Evolutionary conservation across 1,284 basidiomycete species (phyloP), one percentile per base, ranked within the genome.

Genomic region (Ustilago crameri): DNA sequence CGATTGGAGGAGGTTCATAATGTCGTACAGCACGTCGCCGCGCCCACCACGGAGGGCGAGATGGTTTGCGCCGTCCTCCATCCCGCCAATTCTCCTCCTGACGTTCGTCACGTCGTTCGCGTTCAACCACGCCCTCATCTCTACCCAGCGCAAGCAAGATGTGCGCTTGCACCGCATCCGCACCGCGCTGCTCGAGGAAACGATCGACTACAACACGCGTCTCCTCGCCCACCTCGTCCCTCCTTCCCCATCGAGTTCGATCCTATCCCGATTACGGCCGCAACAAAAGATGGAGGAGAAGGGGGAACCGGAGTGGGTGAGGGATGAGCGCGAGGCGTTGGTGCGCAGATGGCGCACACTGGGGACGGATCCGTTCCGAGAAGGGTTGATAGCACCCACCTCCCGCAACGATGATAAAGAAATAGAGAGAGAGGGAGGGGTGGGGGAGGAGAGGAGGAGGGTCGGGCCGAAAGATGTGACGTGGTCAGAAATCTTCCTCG

Each of bases 401-500:
- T 15, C 9, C 52, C 23, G 5, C 40, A 47, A n/a, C 35, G n/a
- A n/a, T n/a, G n/a, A n/a, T n/a, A 44, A 24, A 17, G 18, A 24
- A 5, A 9, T 20, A 47, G 27, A 22, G 3, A 10, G 40, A 18
- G 14, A 38, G 9, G 24, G 14, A 38, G 23, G 24, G 18, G 37
- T 5, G 7, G 38, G 9, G 26, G 24, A 22, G 24, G 15, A n/a
- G 5, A 41, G 2, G 8, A 51, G 20, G 35, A 30, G 38, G 18
- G 38, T 42, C 2, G 68, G 59, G 2, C 51, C 59, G 3, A 44
- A 51, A 17, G 41, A 73, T 23, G 51, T 64, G 2, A 57, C 56
- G 2, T 73, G 70, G 70, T 46, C 45, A 24, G 56, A 73, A 46
- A 73, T 73, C 53, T 64, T 73, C 45, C 42, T 73, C 0, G 70